Conservation (phyloP, 768 basidiomycete species). For the Trichaptum fuscoviolaceum region DNA sequence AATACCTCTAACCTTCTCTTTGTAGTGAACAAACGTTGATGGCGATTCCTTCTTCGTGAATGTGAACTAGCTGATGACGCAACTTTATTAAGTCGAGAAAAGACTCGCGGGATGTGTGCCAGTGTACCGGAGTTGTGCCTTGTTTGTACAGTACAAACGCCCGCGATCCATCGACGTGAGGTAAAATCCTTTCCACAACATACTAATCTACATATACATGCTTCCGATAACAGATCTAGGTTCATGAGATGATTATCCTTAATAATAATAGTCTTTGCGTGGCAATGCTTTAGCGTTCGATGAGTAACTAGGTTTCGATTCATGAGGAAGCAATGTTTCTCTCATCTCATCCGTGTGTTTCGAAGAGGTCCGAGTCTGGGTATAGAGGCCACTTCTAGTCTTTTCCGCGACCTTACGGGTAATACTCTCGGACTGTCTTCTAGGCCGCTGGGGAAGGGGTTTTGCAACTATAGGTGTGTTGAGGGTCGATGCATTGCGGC, state of each 20-base stretch:
- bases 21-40: not conserved
- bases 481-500: not conserved
- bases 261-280: not conserved
- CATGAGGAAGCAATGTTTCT: not conserved
- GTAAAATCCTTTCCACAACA: not conserved
- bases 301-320: not conserved
- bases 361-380: not conserved
- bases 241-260: not conserved
- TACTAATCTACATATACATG: not conserved
- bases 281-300: not conserved
- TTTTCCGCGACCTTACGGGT: not conserved
- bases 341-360: not conserved
- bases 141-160: not conserved
- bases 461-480: not conserved
- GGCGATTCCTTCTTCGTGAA: not conserved
- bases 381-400: not conserved
- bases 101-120: too few relatives aligned
- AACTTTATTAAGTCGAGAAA: not conserved
- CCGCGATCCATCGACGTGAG: not conserved
- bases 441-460: not conserved
- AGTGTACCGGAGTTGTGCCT: not conserved
- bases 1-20: not conserved
- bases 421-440: not conserved
- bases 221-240: not conserved
- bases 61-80: not conserved